phyloP scores from a whole-genome alignment of 2,329 filamentous ascomycete genomes.

The Botrytis medusae region DNA sequence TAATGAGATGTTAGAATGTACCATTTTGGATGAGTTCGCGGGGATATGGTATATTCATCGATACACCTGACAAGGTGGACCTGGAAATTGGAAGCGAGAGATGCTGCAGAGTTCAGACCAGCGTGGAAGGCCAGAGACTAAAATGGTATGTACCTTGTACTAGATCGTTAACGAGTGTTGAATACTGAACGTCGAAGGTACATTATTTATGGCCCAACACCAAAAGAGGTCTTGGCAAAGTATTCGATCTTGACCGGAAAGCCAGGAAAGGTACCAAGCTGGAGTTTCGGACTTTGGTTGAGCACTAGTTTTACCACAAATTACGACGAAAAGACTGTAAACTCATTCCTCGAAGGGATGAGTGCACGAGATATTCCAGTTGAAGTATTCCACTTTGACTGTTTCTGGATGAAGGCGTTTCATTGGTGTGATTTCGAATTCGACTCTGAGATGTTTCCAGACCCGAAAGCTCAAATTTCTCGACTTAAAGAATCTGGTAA shows the following conservation, averaged over 20 bases:
- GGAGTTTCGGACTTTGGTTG: conserved; percentile 76
- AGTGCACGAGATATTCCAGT: conserved; percentile 55
- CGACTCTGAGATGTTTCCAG: conserved; percentile 56
- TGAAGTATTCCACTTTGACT: conserved; percentile 63
- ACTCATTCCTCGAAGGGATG: conserved; percentile 59
- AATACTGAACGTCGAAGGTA: conserved; percentile 44
- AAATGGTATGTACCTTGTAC: conserved; percentile 51
- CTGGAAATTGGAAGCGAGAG: conserved; percentile 74
- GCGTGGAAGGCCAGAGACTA: conserved; percentile 65
- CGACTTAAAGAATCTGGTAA: conserved; percentile 50
- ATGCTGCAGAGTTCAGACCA: conserved; percentile 68
- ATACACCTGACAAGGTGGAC: conserved; percentile 67
- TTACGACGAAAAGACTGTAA: conserved; percentile 59
- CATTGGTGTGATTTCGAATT: conserved; percentile 66
- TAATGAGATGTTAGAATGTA: conserved; percentile 48
- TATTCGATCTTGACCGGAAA: conserved; percentile 68
- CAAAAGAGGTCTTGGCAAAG: conserved; percentile 67
- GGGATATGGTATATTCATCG: conserved; percentile 77
- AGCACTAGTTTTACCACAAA: conserved; percentile 67
- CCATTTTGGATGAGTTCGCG: conserved; percentile 68
- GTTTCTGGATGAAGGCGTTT: conserved; percentile 63
- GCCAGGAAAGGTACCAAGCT: conserved; percentile 64
- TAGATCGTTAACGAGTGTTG: neutral
- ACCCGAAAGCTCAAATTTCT: conserved; percentile 54
- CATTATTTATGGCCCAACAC: conserved; percentile 68